A percentile compares a stretch with the other conserved stretches of the same genome.
Evolutionary conservation across 1,139 yeast genomes (phyloP).

Genomic region (Wickerhamomyces sp.): DNA sequence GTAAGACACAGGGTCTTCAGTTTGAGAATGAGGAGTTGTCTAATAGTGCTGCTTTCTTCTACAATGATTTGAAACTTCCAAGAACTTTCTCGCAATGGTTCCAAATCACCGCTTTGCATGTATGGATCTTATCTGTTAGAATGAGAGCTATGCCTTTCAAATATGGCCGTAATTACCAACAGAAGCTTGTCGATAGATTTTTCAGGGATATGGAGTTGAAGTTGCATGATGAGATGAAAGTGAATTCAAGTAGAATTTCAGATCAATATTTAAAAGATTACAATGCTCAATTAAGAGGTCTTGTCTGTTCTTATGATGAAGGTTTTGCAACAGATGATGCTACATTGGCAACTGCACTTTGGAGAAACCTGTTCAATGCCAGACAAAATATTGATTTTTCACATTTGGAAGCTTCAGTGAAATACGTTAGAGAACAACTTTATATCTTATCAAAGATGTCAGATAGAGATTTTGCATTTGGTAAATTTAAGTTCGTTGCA

Average conservation of each 20-base stretch:
- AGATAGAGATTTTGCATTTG: constrained; percentile 90
- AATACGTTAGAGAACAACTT: constrained; percentile 82
- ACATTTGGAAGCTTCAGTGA: constrained; percentile 81
- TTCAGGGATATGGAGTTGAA: constrained; percentile 87
- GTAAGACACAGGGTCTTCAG: constrained; percentile 78
- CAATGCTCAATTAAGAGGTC: constrained; percentile 85
- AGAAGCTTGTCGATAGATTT: constrained; percentile 81
- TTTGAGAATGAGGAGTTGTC: constrained; percentile 66
- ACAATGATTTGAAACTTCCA: constrained; percentile 77
- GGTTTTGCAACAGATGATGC: constrained; percentile 81
- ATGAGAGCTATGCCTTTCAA: constrained; percentile 95
- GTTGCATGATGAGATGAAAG: constrained; percentile 79
- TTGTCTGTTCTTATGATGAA: constrained; percentile 88
- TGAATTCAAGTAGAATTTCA: constrained; percentile 76
- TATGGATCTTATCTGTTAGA: constrained; percentile 89
- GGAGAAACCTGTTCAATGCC: constrained; percentile 91
- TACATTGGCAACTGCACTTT: constrained; percentile 79
- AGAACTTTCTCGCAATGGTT: constrained; percentile 91
- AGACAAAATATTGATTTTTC: constrained; percentile 76
- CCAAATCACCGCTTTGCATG: constrained; percentile 83
- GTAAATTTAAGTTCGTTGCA: constrained; percentile 80
- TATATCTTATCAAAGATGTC: constrained; percentile 80
- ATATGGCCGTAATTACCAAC: constrained; percentile 86
- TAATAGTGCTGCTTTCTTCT: constrained; percentile 64
- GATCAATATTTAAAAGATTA: constrained; percentile 87